A percentile compares a stretch with the other conserved stretches of the same genome.
Conservation (phyloP, 331 rosid species). For the Quercus tomentella region DNA sequence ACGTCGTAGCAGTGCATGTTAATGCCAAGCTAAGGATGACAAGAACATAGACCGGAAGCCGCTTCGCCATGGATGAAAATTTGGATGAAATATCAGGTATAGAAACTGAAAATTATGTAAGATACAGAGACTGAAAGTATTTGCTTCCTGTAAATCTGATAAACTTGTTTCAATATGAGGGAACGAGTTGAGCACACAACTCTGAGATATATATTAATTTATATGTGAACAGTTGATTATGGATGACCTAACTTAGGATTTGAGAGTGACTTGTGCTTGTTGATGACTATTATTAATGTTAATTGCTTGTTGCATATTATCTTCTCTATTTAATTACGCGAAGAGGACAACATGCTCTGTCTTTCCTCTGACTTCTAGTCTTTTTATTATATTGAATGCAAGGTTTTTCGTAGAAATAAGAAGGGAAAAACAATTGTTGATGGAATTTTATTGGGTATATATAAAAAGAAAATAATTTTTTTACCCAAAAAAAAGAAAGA, state of each 20-base stretch:
- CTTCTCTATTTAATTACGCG: too few relatives aligned
- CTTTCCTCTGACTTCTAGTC: not conserved
- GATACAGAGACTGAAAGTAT: too few relatives aligned
- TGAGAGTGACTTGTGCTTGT: conserved; percentile 15
- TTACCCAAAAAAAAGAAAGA: too few relatives aligned
- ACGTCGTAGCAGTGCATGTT: conserved; percentile 44
- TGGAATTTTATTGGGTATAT: too few relatives aligned
- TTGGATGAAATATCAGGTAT: not conserved
- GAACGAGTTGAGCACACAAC: not conserved
- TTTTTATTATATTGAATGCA: not conserved
- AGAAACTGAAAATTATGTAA: too few relatives aligned
- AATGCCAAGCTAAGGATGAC: conserved; percentile 23
- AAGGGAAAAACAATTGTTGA: not conserved
- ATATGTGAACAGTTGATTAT: not conserved
- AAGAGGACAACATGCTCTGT: not conserved
- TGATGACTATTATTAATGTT: not conserved
- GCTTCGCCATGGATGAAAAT: conserved; percentile 9
- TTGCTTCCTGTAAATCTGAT: too few relatives aligned
- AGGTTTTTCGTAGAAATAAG: not conserved
- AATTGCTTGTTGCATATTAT: not conserved
- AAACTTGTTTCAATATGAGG: not conserved
- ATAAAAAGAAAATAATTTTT: too few relatives aligned
- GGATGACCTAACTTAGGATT: conserved; percentile 38
- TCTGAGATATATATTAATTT: not conserved
- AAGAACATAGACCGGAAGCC: conserved; percentile 7